These are phyloP conservation scores for Tympanopsis confertula DNA, from an alignment of 2,329 filamentous ascomycete species.

Conservation along the genomic window DNA sequence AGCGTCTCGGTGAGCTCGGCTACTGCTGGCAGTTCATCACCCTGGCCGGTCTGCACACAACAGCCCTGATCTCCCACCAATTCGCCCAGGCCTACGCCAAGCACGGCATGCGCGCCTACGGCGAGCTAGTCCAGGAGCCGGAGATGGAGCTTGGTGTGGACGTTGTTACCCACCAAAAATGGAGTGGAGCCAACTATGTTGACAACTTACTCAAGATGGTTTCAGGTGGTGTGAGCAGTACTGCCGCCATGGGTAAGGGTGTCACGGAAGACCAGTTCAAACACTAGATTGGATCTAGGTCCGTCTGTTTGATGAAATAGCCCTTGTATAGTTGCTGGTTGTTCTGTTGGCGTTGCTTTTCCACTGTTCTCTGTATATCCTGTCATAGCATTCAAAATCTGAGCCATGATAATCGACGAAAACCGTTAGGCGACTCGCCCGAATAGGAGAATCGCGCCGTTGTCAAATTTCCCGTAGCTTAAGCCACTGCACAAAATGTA, in stretches of 20 bases:
- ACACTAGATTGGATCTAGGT: slow-evolving; percentile 12
- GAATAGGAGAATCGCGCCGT: no score
- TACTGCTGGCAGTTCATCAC: slow-evolving; percentile 99
- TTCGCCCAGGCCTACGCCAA: slow-evolving; percentile 75
- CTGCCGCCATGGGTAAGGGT: slow-evolving; percentile 91
- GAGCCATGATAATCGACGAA: no score
- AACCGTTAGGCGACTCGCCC: no score
- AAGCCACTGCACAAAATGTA: no score
- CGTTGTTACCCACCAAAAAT: slow-evolving; percentile 98
- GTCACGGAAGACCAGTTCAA: slow-evolving; percentile 98
- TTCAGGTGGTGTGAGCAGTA: slow-evolving; percentile 79
- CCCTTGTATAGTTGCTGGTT: no score
- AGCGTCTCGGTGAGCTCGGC: slow-evolving; percentile 71
- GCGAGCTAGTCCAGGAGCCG: slow-evolving; percentile 92
- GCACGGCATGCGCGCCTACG: slow-evolving; percentile 89
- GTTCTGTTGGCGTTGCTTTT: no score
- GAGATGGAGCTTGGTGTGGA: slow-evolving; percentile 87
- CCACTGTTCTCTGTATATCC: no score
- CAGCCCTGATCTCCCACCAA: slow-evolving; percentile 78
- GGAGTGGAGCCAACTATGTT: slow-evolving; percentile 88
- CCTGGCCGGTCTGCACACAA: slow-evolving; percentile 91
- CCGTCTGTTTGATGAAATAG: no score
- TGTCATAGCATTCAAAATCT: no score
- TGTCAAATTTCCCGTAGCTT: no score
- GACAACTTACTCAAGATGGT: slow-evolving; percentile 97